These are phyloP conservation scores for Cicer yamashitae DNA, from an alignment of 306 rosid species.

Conservation along the genomic window DNA sequence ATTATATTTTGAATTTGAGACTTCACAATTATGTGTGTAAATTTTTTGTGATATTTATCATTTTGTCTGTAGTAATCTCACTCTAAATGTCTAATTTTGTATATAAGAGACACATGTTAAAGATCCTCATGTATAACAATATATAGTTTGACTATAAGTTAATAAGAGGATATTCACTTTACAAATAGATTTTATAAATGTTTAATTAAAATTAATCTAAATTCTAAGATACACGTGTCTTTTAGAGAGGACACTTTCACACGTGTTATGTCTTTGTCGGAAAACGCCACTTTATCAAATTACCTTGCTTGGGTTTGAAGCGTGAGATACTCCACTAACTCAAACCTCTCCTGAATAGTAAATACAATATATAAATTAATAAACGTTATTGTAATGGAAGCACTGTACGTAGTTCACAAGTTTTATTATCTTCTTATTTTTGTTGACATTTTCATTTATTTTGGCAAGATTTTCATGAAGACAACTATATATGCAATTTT, in stretches of 20 bases:
- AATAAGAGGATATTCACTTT: no score
- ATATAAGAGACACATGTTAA: no score
- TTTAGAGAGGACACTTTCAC: constrained; percentile 45
- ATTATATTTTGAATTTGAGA: no score
- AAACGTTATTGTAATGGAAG: background rate
- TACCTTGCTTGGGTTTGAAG: constrained; percentile 61
- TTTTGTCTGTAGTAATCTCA: fast-evolving
- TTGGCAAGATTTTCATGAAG: background rate
- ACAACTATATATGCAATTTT: background rate
- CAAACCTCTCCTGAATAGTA: background rate
- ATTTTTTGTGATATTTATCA: no score
- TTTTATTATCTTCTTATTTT: constrained; percentile 20
- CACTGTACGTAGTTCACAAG: background rate
- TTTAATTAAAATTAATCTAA: no score
- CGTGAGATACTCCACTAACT: constrained; percentile 52
- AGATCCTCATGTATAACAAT: no score
- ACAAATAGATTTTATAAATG: no score
- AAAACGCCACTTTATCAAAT: constrained; percentile 63
- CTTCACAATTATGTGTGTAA: fast-evolving
- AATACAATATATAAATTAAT: background rate
- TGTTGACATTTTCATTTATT: constrained; percentile 30
- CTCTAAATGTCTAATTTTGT: fast-evolving
- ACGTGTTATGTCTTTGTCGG: constrained; percentile 60
- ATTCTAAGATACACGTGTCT: constrained; percentile 39
- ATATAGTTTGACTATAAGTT: no score